phyloP scores from a whole-genome alignment of 2,329 filamentous ascomycete genomes.

The Venturia carpophila region DNA sequence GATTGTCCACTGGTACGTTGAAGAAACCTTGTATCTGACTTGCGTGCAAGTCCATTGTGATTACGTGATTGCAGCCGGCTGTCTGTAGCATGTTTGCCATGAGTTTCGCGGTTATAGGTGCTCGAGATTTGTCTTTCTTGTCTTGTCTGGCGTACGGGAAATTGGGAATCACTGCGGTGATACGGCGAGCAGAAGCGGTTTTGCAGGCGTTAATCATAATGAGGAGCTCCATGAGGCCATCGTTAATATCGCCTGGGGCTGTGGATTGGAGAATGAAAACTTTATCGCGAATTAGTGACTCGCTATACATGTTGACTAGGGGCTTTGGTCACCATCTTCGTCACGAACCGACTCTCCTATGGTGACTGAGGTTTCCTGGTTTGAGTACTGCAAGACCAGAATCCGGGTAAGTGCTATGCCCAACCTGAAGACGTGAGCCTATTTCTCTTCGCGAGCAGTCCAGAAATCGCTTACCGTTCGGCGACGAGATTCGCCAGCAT shows the following conservation, averaged over 20 bases:
- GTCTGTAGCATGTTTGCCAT: slow-evolving; percentile 98
- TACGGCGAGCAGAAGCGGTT: slow-evolving; percentile 75
- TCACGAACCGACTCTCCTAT: slow-evolving; percentile 94
- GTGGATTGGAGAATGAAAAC: slow-evolving; percentile 97
- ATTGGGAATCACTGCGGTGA: slow-evolving; percentile 91
- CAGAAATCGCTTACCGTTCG: slow-evolving; percentile 45
- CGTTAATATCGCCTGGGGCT: slow-evolving; percentile 91
- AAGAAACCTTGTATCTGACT: slow-evolving; percentile 96
- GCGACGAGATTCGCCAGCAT: slow-evolving; percentile 63
- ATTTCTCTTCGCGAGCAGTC: neutral
- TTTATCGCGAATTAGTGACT: slow-evolving; percentile 26
- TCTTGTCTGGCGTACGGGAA: slow-evolving; percentile 96
- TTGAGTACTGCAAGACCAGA: slow-evolving; percentile 75
- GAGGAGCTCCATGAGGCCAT: slow-evolving; percentile 93
- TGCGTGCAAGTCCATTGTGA: slow-evolving; percentile 93
- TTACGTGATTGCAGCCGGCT: slow-evolving; percentile 85
- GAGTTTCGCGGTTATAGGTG: slow-evolving; percentile 91
- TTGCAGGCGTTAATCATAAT: slow-evolving; percentile 98
- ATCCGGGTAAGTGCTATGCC: slow-evolving; percentile 73
- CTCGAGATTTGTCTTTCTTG: slow-evolving; percentile 92
- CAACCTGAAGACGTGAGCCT: slow-evolving; percentile 43
- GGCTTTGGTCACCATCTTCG: slow-evolving; percentile 63
- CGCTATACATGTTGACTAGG: slow-evolving; percentile 19
- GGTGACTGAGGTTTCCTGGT: slow-evolving; percentile 81
- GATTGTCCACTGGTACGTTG: slow-evolving; percentile 70